A percentile compares a stretch with the other conserved stretches of the same genome.
Conservation (phyloP, 139 green algal species). For the Chlamydomonas sp. region DNA sequence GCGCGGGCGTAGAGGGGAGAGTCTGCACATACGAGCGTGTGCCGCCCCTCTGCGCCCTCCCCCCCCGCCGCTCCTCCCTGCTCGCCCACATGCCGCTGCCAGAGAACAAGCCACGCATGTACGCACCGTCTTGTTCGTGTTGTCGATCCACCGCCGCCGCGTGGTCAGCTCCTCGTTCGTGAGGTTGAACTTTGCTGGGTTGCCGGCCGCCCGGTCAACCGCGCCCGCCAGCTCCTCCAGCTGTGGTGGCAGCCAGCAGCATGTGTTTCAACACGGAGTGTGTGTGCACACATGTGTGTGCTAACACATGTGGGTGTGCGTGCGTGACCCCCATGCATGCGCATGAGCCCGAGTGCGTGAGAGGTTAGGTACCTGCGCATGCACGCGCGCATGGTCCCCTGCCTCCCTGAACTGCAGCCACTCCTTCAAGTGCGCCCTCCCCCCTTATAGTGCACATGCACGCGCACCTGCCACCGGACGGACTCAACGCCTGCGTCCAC, state of each 20-base stretch:
- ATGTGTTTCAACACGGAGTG: not conserved
- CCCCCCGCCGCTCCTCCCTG: too few species aligned
- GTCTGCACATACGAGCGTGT: too few species aligned
- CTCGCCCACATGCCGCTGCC: too few species aligned
- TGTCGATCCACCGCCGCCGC: slow-evolving; percentile 58
- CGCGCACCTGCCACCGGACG: slow-evolving; percentile 42
- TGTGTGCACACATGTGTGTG: not conserved
- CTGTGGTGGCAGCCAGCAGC: slow-evolving; percentile 41
- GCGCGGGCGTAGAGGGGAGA: too few species aligned
- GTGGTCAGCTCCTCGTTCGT: slow-evolving; percentile 57
- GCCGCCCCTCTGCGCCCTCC: too few species aligned
- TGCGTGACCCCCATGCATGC: not conserved
- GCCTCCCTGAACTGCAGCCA: not conserved
- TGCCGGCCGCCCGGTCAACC: slow-evolving; percentile 62
- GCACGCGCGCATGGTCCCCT: not conserved
- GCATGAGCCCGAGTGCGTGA: not conserved
- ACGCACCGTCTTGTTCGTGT: slow-evolving; percentile 43
- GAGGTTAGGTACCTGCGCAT: not conserved
- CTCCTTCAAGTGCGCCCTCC: too few species aligned
- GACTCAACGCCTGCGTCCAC: slow-evolving; percentile 37
- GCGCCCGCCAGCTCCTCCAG: slow-evolving; percentile 67
- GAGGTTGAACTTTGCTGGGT: slow-evolving; percentile 68
- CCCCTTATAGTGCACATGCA: too few species aligned
- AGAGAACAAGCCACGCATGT: too few species aligned
- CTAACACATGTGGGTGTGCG: not conserved